These are phyloP conservation scores for Aeminium ludgeri DNA, from an alignment of 495 filamentous ascomycete species.

Conservation along the genomic window DNA sequence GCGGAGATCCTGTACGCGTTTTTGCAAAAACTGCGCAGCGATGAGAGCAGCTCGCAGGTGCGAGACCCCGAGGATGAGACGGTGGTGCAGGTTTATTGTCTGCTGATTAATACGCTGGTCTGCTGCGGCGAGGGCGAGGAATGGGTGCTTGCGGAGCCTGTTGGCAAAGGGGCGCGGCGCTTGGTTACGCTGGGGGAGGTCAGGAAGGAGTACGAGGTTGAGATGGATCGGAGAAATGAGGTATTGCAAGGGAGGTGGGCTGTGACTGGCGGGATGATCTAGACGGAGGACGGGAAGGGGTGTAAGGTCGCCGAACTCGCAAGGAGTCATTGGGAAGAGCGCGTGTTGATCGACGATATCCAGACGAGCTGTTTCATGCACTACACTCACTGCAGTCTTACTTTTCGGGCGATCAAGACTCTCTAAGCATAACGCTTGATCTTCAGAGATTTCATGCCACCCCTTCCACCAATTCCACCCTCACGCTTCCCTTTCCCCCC, in stretches of 20 bases:
- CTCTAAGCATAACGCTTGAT: too few species aligned
- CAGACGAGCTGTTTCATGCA: too few species aligned
- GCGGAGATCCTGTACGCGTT: slow-evolving; percentile 58
- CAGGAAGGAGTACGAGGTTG: slow-evolving; percentile 65
- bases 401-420: too few species aligned
- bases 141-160: slow-evolving; percentile 43
- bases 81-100: slow-evolving; percentile 49
- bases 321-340: too few species aligned
- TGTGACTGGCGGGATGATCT: too few species aligned
- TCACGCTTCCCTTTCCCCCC: slow-evolving; percentile 44
- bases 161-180: slow-evolving; percentile 30
- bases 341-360: too few species aligned
- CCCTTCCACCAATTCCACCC: slow-evolving; percentile 36
- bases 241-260: slow-evolving; percentile 40
- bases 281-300: too few species aligned
- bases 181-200: slow-evolving; percentile 73
- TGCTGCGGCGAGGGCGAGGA: slow-evolving; percentile 70
- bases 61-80: slow-evolving; percentile 37
- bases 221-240: slow-evolving; percentile 59
- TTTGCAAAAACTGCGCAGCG: slow-evolving; percentile 38
- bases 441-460: too few species aligned
- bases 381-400: too few species aligned
- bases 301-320: too few species aligned
- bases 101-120: slow-evolving; percentile 72
- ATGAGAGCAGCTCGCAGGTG: slow-evolving; percentile 39